Conservation (phyloP, 257 asterid species). For the Lantana camara region DNA sequence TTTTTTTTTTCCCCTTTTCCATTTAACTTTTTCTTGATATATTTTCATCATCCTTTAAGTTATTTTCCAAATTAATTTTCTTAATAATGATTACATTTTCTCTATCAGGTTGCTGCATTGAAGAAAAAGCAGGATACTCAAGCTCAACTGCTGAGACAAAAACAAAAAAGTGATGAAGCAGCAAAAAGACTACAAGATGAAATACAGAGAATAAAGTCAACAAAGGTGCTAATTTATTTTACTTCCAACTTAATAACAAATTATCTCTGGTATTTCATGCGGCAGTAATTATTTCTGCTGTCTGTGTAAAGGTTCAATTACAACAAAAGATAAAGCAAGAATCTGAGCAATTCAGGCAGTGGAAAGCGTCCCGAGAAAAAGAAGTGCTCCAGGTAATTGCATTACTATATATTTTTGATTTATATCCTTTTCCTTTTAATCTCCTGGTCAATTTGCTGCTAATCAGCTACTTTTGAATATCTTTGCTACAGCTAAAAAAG, state of each 20-base stretch:
- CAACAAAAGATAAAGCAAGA: slow-evolving; percentile 99
- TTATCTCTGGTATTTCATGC: background rate
- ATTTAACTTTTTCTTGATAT: too few relatives aligned
- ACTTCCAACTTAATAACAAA: slow-evolving; percentile 18
- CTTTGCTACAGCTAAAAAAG: slow-evolving; percentile 65
- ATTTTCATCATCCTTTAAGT: background rate
- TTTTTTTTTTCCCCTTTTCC: too few relatives aligned
- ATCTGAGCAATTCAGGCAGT: slow-evolving; percentile 91
- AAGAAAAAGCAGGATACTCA: slow-evolving; percentile 99
- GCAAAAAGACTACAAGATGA: slow-evolving; percentile 85
- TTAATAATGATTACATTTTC: slow-evolving; percentile 24
- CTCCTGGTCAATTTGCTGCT: background rate
- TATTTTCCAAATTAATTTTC: background rate
- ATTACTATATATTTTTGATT: background rate
- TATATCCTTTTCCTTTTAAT: background rate
- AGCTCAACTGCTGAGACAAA: slow-evolving; percentile 91
- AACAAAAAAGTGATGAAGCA: slow-evolving; percentile 96
- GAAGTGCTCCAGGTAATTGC: slow-evolving; percentile 90
- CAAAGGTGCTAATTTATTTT: slow-evolving; percentile 55
- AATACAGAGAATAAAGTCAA: slow-evolving; percentile 91
- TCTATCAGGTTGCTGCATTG: slow-evolving; percentile 75
- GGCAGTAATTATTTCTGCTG: slow-evolving; percentile 36
- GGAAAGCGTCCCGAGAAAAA: slow-evolving; percentile 97
- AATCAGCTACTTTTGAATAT: slow-evolving; percentile 4
- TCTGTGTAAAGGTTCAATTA: slow-evolving; percentile 73